Conservation (phyloP, 352 stramenopile species). For the Thalassiosira mediterranea region DNA sequence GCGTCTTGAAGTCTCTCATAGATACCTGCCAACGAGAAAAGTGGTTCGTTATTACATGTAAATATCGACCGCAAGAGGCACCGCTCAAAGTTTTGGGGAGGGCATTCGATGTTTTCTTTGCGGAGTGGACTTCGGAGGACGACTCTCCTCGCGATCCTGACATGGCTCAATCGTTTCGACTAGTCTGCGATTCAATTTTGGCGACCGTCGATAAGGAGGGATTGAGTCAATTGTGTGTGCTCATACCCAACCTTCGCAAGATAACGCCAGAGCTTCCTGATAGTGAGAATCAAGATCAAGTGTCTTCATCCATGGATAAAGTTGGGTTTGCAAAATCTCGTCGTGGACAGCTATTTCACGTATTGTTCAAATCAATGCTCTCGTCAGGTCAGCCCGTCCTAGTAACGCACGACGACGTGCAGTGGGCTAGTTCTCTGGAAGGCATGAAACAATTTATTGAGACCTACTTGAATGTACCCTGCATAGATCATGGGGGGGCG, state of each 20-base stretch:
- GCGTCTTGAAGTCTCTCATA: not conserved
- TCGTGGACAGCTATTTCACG: not conserved
- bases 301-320: conserved; percentile 10
- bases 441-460: not conserved
- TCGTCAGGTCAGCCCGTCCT: conserved; percentile 5
- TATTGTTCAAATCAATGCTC: conserved; percentile 6
- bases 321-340: conserved; percentile 7
- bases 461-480: conserved; percentile 2
- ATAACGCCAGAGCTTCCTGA: conserved; percentile 3
- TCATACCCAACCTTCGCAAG: conserved; percentile 17
- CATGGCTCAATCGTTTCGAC: conserved; percentile 18
- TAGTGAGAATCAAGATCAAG: conserved; percentile 4
- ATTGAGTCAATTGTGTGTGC: conserved; percentile 17
- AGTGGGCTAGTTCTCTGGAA: conserved; percentile 6
- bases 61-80: not conserved
- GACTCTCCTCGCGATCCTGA: not conserved
- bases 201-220: conserved; percentile 10
- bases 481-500: not conserved
- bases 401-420: conserved; percentile 16
- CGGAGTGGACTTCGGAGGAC: not conserved
- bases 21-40: not conserved
- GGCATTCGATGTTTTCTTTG: not conserved
- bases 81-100: not conserved
- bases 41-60: not conserved
- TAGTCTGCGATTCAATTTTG: conserved; percentile 12